Base-by-base conservation (phyloP, 805 yeast species). In the Metschnikowia kofuensis region DNA sequence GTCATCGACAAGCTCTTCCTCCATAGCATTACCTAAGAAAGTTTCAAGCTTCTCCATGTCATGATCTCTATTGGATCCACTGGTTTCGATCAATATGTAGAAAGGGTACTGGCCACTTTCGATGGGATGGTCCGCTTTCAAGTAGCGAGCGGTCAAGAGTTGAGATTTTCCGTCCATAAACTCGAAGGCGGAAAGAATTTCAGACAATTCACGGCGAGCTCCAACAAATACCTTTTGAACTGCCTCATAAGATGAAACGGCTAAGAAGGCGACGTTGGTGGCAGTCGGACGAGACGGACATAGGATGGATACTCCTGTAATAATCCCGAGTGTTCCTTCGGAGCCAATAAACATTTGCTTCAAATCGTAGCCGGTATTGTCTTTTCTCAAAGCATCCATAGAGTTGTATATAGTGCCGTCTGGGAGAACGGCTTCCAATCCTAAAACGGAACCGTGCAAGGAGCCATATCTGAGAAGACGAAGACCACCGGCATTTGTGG, bases 401-500 rank as follows among this genome's bases (percentile, higher is more conserved):
- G 94, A 85, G 60, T 85, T 78, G 53, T 86, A 75, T 40, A 92
- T 75, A 14, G 87, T 84, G 42, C 98, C 98, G 64, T 89, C 87
- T 13, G 97, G 87, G 59, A 91, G 72, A n/a, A 91, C 97, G 12
- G 83, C 96, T 69, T 91, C 97, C 48, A 91, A 73, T 1, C 98
- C 98, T 42, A 91, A 72, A 0, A 91, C 96, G 21, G 89, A 74
- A 4, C 98, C 98, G 63, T 92, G 98, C 55, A 91, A 77, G 6
- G 96, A 88, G 2, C 97, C 97, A 64, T 89, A 91, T 58, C 96
- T 78, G 52, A 91, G 70, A 44, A 91, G 74, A 62, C 98, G 76
- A 59, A 91, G 77, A 1, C 98, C 98, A 62, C 98, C 98, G 6
- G 98, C 98, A 65, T 92, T 92, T 15, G 97, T 89, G 15, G 97